phyloP scores from a whole-genome alignment of 2,329 filamentous ascomycete genomes.

The Stenocarpella maydis region DNA sequence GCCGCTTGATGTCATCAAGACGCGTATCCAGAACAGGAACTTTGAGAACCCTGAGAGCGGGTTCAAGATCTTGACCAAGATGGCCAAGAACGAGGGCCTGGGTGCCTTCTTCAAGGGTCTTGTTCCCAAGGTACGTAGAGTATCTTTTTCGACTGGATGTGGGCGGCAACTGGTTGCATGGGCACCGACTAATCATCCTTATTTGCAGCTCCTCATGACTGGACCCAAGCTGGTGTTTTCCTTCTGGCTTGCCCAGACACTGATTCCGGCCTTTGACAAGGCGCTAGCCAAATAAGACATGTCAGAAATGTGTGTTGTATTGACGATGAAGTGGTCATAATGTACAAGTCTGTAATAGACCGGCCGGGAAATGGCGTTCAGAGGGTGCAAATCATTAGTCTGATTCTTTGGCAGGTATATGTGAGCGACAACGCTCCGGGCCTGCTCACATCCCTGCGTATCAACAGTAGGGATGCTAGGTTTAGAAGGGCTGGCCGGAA shows the following conservation, averaged over 20 bases:
- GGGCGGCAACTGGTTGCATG: neutral
- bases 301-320: neutral
- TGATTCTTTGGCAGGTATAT: constrained; percentile 19
- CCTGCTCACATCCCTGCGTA: constrained; percentile 10
- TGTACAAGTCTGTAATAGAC: constrained; percentile 35
- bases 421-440: constrained; percentile 9
- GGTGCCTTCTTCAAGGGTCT: constrained; percentile 97
- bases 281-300: constrained; percentile 44
- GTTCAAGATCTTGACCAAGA: constrained; percentile 89
- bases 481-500: constrained; percentile 11
- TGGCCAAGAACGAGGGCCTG: constrained; percentile 89
- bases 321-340: neutral
- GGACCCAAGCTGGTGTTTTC: constrained; percentile 99
- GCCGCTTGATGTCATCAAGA: constrained; percentile 97
- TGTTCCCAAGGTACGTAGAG: constrained; percentile 76
- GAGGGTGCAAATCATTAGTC: constrained; percentile 12
- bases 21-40: constrained; percentile 96
- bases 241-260: constrained; percentile 98
- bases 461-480: neutral
- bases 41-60: constrained; percentile 98
- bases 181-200: neutral
- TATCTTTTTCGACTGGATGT: neutral
- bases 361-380: constrained; percentile 32
- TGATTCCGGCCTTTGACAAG: constrained; percentile 88
- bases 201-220: constrained; percentile 85